Percentiles rank a stretch among this genome's conserved stretches.
Evolutionary conservation across 1,284 basidiomycete genomes (phyloP).

Genomic region (Pseudozyma hubeiensis): DNA sequence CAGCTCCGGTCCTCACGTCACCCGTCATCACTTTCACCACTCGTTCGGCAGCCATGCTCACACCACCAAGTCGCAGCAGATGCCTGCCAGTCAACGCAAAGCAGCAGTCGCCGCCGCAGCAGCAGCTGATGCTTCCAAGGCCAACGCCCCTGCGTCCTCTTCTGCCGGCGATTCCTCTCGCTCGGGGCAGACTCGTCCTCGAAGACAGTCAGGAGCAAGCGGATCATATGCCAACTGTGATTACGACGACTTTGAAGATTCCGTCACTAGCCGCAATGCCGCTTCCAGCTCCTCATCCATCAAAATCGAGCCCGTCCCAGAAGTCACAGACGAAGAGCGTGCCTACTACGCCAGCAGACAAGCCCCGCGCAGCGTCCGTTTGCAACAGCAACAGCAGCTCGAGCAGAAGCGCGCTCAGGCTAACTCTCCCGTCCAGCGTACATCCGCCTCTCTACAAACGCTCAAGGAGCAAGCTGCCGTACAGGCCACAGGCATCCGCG

Average conservation of each 20-base stretch:
- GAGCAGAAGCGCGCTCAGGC: conserved; percentile 29
- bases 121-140: conserved; percentile 7
- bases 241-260: conserved; percentile 42
- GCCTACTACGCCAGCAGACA: conserved; percentile 51
- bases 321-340: conserved; percentile 51
- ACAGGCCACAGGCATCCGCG: conserved; percentile 19
- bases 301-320: conserved; percentile 43
- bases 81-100: conserved; percentile 54
- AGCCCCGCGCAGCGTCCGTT: conserved; percentile 48
- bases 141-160: not conserved
- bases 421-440: not conserved
- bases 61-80: conserved; percentile 53
- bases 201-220: conserved; percentile 32
- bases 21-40: conserved; percentile 66
- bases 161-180: not conserved
- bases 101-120: conserved; percentile 21
- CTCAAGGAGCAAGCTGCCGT: conserved; percentile 9
- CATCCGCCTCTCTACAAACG: not conserved
- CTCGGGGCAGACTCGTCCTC: conserved; percentile 8
- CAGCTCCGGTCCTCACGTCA: conserved; percentile 62
- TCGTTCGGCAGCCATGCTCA: conserved; percentile 46
- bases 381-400: conserved; percentile 40
- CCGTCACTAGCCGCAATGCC: not conserved
- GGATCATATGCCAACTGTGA: conserved; percentile 61
- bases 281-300: conserved; percentile 27